A percentile compares a stretch with the other conserved stretches of the same genome.
Conservation (phyloP, 2,329 filamentous ascomycete species). For the Sporothrix pallida region DNA sequence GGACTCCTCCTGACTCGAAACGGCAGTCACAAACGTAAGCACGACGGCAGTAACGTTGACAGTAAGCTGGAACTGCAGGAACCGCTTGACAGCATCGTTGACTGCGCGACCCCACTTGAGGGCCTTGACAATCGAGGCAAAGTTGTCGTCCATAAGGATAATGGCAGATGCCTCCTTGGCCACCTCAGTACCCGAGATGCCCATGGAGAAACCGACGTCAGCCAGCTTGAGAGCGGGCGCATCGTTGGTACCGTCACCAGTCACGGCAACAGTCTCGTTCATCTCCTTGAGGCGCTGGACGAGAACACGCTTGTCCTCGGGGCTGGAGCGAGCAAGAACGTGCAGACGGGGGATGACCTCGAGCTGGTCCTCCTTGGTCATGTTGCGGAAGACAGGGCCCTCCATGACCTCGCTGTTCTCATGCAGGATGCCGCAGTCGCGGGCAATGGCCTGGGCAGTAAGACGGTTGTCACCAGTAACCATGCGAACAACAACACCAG, state of each 20-base stretch:
- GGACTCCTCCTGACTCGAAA: constrained; percentile 69
- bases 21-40: constrained; percentile 85
- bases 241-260: constrained; percentile 84
- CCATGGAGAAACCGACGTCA: constrained; percentile 86
- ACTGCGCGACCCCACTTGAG: constrained; percentile 80
- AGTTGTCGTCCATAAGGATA: constrained; percentile 88
- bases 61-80: constrained; percentile 77
- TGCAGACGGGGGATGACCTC: constrained; percentile 71
- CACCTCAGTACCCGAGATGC: constrained; percentile 81
- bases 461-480: constrained; percentile 83
- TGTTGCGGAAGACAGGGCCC: constrained; percentile 76
- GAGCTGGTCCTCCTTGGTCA: constrained; percentile 68
- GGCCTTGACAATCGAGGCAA: constrained; percentile 83
- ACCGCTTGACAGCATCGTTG: constrained; percentile 78
- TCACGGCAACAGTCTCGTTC: constrained; percentile 80
- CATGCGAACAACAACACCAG: constrained; percentile 82
- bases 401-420: constrained; percentile 74
- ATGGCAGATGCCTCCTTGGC: constrained; percentile 86
- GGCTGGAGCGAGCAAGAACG: constrained; percentile 75
- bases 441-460: constrained; percentile 78
- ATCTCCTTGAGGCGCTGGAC: constrained; percentile 73
- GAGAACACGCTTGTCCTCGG: constrained; percentile 76
- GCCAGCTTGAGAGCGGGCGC: constrained; percentile 80
- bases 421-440: constrained; percentile 77
- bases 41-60: constrained; percentile 92